Evolutionary conservation across 108 stramenopile genomes (phyloP), one percentile per base, ranked within the genome.

Genomic region (Pseudonitzschia multiseries): DNA sequence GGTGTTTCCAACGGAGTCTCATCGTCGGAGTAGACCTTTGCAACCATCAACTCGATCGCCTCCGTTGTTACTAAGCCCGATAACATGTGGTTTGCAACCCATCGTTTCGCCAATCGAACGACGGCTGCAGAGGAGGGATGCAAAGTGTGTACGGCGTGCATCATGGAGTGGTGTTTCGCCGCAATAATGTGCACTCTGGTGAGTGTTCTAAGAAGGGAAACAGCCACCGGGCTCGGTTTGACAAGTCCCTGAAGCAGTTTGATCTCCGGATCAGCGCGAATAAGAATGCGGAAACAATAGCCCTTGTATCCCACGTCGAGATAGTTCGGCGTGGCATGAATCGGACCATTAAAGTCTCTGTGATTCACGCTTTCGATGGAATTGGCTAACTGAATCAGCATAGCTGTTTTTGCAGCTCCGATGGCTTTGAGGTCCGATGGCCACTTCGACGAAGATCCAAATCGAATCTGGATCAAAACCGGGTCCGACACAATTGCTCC

Each of bases 401-500:
- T 92, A 59, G 94, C 94, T 50, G 89, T 91, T 69, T 95, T 95
- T 2, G 94, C 94, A 27, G 94, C 94, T 36, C 87, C 89, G 74
- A 95, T 95, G 9, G 94, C 91, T 69, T 78, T 82, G 67, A 95
- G 56, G 53, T 90, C 90, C 1, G 85, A 79, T 0, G 94, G 94
- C 94, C 94, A 95, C 69, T 90, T 95, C 12, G 87, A 89, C 14
- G 85, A 91, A 13, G 82, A 64, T 50, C 84, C 86, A 67, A 95
- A 91, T 36, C 90, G 63, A 46, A 95, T 85, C 64, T 92, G 94
- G 48, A 95, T 75, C 18, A 82, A 72, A 64, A 95, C 85, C 18
- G 94, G 91, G 42, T 81, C 62, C 15, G 77, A 82, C 44, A 56
- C 42, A 40, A 86, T 67, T 12, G 77, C 89, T 22, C 91, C 89